Conservation (phyloP, 208 protist species). For the Trypanosoma boissoni region DNA sequence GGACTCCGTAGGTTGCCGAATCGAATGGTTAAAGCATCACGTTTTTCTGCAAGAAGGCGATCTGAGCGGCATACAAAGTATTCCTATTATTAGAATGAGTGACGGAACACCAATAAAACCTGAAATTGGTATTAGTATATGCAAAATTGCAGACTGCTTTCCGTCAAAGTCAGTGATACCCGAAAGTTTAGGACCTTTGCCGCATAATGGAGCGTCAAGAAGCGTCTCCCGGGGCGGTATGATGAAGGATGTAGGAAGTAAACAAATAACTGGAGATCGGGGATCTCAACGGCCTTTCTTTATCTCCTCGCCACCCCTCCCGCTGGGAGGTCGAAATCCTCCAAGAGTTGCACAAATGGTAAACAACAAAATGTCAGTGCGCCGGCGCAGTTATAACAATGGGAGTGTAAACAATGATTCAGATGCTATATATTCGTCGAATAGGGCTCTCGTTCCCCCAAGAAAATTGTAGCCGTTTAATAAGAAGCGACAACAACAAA, state of each 20-base stretch:
- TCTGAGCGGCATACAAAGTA: constrained; percentile 23
- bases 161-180: constrained; percentile 1
- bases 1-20: constrained; percentile 19
- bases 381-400: constrained; percentile 4
- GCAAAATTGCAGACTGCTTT: constrained; percentile 37
- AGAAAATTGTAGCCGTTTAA: constrained; percentile 12
- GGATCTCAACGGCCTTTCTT: not conserved
- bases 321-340: constrained; percentile 3
- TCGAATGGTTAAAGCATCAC: constrained; percentile 69
- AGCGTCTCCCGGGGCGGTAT: not conserved
- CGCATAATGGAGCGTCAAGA: constrained; percentile 7
- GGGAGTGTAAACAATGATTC: no score
- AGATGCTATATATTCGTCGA: not conserved
- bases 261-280: constrained; percentile 4
- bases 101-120: constrained; percentile 58
- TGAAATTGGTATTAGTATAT: constrained; percentile 49
- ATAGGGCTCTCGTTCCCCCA: constrained; percentile 7
- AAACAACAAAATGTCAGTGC: constrained; percentile 6
- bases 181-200: constrained; percentile 3
- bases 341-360: constrained; percentile 6
- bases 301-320: not conserved
- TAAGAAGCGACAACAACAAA: not conserved
- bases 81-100: constrained; percentile 46
- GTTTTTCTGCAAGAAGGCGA: constrained; percentile 39
- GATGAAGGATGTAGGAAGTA: not conserved